These are phyloP conservation scores for Raddia distichophylla DNA, from an alignment of 176 grass and related monocot genomes.

Conservation along the genomic window DNA sequence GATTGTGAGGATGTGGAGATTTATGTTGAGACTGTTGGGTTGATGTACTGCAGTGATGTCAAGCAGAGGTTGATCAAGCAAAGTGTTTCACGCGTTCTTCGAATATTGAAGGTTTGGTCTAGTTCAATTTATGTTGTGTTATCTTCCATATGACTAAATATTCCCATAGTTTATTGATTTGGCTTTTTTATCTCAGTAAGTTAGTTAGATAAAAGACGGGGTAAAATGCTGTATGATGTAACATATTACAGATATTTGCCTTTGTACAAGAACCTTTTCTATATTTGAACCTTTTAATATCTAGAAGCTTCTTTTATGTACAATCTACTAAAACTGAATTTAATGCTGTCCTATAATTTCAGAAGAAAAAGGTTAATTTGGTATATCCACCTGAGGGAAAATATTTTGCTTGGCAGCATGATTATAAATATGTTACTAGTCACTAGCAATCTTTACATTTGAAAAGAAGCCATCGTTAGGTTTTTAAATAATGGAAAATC, in stretches of 20 bases:
- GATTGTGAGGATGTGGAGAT: slow-evolving; percentile 95
- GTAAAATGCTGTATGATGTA: neutral
- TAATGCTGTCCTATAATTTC: neutral
- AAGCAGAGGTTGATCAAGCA: slow-evolving; percentile 85
- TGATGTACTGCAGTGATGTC: slow-evolving; percentile 90
- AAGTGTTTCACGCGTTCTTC: slow-evolving; percentile 71
- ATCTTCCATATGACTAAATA: neutral
- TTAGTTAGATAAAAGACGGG: neutral
- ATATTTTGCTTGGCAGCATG: slow-evolving; percentile 26
- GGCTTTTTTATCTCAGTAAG: neutral
- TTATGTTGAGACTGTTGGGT: slow-evolving; percentile 76
- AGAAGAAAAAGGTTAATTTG: neutral
- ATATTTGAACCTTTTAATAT: neutral
- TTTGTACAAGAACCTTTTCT: neutral
- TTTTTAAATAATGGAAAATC: neutral
- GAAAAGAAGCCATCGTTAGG: neutral
- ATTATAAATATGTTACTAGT: neutral
- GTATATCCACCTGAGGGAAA: neutral
- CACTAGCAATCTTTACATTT: neutral
- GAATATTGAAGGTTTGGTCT: slow-evolving; percentile 76
- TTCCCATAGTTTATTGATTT: neutral
- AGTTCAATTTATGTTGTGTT: neutral
- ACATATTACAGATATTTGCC: neutral
- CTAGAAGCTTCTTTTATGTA: slow-evolving; percentile 1
- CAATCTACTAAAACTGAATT: neutral